Conservation (phyloP, 306 rosid species). For the Vicia faba region DNA sequence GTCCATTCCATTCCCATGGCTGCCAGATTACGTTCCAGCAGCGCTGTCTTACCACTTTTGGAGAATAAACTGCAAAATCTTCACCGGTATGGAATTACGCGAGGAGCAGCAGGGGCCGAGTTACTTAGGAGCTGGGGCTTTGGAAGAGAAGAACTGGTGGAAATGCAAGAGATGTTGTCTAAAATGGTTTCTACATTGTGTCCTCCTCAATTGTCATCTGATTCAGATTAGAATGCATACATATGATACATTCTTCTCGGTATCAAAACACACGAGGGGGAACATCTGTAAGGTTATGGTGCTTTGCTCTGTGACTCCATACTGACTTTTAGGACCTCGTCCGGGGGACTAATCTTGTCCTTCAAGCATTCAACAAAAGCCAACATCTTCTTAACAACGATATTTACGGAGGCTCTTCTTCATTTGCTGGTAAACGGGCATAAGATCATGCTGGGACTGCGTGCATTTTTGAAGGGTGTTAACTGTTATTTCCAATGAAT, state of each 20-base stretch:
- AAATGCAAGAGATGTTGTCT: constrained; percentile 76
- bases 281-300: constrained; percentile 3
- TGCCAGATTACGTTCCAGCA: constrained; percentile 83
- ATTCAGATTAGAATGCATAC: constrained; percentile 63
- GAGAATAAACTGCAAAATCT: constrained; percentile 70
- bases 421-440: neutral
- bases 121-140: constrained; percentile 78
- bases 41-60: constrained; percentile 64
- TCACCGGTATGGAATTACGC: constrained; percentile 53
- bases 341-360: constrained; percentile 4
- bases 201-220: constrained; percentile 65
- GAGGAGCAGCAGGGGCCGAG: constrained; percentile 68
- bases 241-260: constrained; percentile 8
- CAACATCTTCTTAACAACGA: neutral
- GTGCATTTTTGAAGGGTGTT: neutral
- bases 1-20: constrained; percentile 85
- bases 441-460: neutral
- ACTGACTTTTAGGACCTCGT: neutral
- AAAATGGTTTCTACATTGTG: constrained; percentile 62
- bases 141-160: constrained; percentile 72
- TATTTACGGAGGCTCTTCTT: constrained; percentile 1
- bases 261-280: neutral
- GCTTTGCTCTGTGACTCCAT: neutral
- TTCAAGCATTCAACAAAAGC: neutral
- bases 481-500: neutral